phyloP scores from a whole-genome alignment of 129 eudicot species.

The Arctium minus region DNA sequence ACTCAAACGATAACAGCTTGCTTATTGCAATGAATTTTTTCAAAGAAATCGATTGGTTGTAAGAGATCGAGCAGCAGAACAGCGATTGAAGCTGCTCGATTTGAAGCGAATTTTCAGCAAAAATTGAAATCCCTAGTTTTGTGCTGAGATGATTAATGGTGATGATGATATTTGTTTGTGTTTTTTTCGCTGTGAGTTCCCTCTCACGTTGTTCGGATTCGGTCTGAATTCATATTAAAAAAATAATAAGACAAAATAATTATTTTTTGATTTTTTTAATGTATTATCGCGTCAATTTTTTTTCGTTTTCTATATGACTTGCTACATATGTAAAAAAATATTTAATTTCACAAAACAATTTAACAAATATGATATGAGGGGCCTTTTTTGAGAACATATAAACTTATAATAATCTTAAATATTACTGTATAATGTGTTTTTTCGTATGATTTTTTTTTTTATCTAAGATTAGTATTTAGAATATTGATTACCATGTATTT shows the following conservation, averaged over 20 bases:
- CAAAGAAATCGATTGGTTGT: neutral
- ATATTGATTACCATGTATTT: no score
- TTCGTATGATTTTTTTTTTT: no score
- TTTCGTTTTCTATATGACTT: neutral
- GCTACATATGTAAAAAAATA: no score
- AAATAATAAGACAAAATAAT: neutral
- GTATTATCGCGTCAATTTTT: neutral
- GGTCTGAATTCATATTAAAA: constrained; percentile 28
- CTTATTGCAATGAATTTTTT: neutral
- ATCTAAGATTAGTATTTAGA: no score
- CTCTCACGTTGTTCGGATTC: constrained; percentile 59
- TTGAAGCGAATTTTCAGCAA: constrained; percentile 14
- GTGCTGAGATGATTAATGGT: neutral
- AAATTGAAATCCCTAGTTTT: constrained; percentile 20
- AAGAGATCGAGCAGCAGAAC: constrained; percentile 2
- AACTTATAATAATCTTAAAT: no score
- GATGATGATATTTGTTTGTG: neutral
- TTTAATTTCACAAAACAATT: no score
- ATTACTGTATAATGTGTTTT: no score
- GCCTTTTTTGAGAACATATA: no score
- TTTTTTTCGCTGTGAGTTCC: constrained; percentile 14
- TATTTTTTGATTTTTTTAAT: neutral
- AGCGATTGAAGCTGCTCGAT: neutral
- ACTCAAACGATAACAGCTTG: neutral
- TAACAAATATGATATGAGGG: no score